Evolutionary conservation across 495 filamentous ascomycete species (phyloP), one percentile per base, ranked within the genome.

Genomic region (Hyaloscypha hepaticicola): DNA sequence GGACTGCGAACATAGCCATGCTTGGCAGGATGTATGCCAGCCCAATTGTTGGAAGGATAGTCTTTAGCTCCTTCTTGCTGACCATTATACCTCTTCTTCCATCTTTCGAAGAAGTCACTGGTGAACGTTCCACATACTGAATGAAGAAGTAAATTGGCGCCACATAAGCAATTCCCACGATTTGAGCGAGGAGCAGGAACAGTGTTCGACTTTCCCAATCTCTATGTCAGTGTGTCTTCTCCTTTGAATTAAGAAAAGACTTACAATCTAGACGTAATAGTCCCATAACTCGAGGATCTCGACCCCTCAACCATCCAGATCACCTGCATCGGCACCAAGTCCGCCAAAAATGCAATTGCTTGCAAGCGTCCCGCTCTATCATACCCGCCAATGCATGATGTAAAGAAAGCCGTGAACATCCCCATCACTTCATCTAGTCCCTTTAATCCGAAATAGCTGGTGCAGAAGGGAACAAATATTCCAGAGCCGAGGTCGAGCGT

Each of bases 111-210:
- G 70, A 72, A 12, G 38, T 34, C 6, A 66, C 57, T 4, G 75
- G 73, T 24, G 67, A 64, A 11, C 7, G 4, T 27, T 52, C 64
- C 9, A 76, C 62, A 50, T 72, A 75, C 33, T 76, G 72, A 22
- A 74, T 55, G 33, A 73, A 71, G 63, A 71, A 78, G 67, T 77
- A 79, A 3, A 79, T 58, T 11, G 79, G 78, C 22, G 70, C 72
- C 31, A 79, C 65, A 11, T 74, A 52, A 24, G 69, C 77, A 22
- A 75, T 72, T 29, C 76, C 75, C 19, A 66, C 58, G 19, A 69
- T 61, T 62, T 79, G 77, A 65, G 72, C 75, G 31, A 72, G 28
- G 21, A 77, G 31, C 0, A 65, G 69, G 56, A 77, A 69, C 16
- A 76, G 51, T 14, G 66, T 66, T 22, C 72, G 68, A 12, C 73